Conservation (phyloP, 2,329 filamentous ascomycete species). For the Pseudogymnoascus sp. region DNA sequence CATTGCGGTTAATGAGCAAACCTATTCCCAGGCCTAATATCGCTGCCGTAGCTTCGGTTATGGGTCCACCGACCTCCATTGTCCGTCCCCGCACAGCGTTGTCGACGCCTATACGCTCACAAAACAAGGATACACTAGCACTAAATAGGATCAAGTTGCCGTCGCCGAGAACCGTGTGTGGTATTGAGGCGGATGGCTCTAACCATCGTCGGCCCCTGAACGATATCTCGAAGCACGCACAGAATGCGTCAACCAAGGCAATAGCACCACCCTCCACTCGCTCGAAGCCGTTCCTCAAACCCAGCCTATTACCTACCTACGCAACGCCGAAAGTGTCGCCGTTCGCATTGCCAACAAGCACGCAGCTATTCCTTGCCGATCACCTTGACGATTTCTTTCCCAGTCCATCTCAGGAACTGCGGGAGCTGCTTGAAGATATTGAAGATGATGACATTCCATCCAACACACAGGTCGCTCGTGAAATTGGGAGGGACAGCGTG, state of each 20-base stretch:
- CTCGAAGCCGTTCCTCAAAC: neutral
- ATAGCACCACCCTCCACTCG: neutral
- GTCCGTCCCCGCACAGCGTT: neutral
- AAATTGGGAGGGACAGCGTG: conserved; percentile 16
- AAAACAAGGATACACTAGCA: neutral
- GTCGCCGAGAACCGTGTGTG: neutral
- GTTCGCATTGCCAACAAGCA: conserved; percentile 32
- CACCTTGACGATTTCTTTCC: conserved; percentile 48
- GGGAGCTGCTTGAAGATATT: conserved; percentile 41
- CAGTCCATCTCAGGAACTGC: conserved; percentile 46
- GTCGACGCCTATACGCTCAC: neutral
- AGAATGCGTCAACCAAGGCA: neutral
- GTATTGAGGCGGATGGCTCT: neutral
- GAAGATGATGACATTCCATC: conserved; percentile 20
- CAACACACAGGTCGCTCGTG: conserved; percentile 19
- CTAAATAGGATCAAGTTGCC: neutral
- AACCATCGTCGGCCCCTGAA: neutral
- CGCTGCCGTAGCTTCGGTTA: neutral
- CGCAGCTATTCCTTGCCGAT: conserved; percentile 43
- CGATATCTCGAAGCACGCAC: neutral
- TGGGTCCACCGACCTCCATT: neutral
- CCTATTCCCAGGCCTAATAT: neutral
- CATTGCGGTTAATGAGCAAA: neutral
- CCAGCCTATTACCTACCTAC: conserved; percentile 9
- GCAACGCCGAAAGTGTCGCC: neutral